These are phyloP conservation scores for Sphagnum tenellum DNA, from an alignment of 225 moss, liverwort and hornwort species.

Conservation along the genomic window DNA sequence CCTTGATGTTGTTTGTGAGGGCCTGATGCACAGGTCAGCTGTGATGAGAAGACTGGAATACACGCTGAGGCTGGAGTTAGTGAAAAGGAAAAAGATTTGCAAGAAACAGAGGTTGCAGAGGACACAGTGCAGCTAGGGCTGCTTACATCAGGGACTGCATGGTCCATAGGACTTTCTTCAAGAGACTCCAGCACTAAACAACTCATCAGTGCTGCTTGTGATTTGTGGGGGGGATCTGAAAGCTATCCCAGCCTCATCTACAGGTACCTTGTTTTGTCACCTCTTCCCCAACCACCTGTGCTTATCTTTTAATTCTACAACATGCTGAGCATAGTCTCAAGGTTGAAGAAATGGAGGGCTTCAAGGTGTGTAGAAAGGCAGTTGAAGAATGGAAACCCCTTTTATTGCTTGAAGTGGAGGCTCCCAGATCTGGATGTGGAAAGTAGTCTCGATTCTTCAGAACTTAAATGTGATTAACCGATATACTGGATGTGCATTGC, in stretches of 20 bases:
- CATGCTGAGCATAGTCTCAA: too few species aligned
- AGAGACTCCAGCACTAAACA: constrained; percentile 51
- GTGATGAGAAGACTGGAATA: constrained; percentile 15
- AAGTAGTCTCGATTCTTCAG: too few species aligned
- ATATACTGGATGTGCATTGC: constrained; percentile 4
- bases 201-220: constrained; percentile 70
- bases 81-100: constrained; percentile 7
- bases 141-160: constrained; percentile 67
- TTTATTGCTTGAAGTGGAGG: too few species aligned
- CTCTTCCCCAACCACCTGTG: neutral
- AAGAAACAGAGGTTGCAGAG: constrained; percentile 10
- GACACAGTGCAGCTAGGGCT: constrained; percentile 38
- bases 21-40: constrained; percentile 2
- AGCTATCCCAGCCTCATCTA: constrained; percentile 67
- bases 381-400: too few species aligned
- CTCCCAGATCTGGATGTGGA: too few species aligned
- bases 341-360: too few species aligned
- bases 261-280: constrained; percentile 31
- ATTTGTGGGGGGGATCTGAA: constrained; percentile 38
- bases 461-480: too few species aligned
- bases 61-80: constrained; percentile 10
- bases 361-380: too few species aligned
- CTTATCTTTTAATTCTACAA: too few species aligned
- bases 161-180: constrained; percentile 71
- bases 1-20: too few species aligned